phyloP scores from a whole-genome alignment of 177 flowering plant species.

The Vitis hybrid region DNA sequence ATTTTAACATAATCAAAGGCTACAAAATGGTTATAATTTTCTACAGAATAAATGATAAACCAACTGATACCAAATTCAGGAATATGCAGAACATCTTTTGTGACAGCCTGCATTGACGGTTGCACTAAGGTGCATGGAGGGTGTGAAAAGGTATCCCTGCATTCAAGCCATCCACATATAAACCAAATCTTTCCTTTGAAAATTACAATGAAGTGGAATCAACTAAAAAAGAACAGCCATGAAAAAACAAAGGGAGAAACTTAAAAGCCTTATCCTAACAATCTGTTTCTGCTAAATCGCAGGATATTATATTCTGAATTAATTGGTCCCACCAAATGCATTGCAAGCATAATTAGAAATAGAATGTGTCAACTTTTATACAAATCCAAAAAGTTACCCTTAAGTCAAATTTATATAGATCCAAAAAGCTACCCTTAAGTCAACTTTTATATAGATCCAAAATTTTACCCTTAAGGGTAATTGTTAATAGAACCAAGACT shows the following conservation, averaged over 20 bases:
- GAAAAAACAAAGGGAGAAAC: not conserved
- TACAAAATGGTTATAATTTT: not conserved
- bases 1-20: not conserved
- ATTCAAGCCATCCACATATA: conserved; percentile 17
- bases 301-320: not conserved
- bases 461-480: too few species aligned
- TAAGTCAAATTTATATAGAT: too few species aligned
- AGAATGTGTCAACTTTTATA: not conserved
- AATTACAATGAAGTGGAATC: not conserved
- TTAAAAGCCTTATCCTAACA: not conserved
- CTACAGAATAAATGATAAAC: conserved; percentile 1
- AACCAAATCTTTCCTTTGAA: conserved; percentile 1
- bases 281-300: not conserved
- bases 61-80: conserved; percentile 80
- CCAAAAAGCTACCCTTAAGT: too few species aligned
- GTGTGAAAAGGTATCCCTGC: conserved; percentile 93
- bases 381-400: too few species aligned
- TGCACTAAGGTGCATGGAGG: conserved; percentile 96
- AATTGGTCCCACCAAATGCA: not conserved
- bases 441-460: too few species aligned
- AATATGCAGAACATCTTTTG: conserved; percentile 32
- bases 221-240: not conserved
- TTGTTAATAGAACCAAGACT: too few species aligned
- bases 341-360: not conserved
- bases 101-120: conserved; percentile 66